Evolutionary conservation across 257 asterid species (phyloP).

Genomic region (Mitragyna speciosa): DNA sequence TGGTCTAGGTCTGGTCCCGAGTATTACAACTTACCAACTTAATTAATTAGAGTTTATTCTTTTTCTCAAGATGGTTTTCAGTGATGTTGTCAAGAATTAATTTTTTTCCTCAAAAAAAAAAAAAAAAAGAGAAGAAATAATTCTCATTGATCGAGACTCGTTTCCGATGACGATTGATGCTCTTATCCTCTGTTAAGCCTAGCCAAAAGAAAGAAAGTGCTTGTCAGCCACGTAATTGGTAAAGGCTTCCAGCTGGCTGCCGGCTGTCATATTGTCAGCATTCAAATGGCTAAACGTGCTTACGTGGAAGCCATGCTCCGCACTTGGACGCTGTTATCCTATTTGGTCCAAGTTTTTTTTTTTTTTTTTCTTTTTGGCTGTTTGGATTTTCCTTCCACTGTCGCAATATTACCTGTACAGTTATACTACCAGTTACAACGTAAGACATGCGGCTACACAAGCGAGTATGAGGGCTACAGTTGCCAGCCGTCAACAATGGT

Average conservation of each 20-base stretch:
- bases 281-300: conserved; percentile 4
- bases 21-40: neutral
- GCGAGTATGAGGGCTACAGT: too few relatives aligned
- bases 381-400: neutral
- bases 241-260: conserved; percentile 24
- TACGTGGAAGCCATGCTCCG: conserved; percentile 11
- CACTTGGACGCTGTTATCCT: conserved; percentile 11
- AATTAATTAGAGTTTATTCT: neutral
- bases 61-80: neutral
- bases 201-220: neutral
- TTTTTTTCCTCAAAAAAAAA: too few relatives aligned
- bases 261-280: conserved; percentile 26
- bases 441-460: too few relatives aligned
- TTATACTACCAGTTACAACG: too few relatives aligned
- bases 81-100: too few relatives aligned
- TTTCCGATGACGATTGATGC: neutral
- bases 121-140: too few relatives aligned
- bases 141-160: too few relatives aligned
- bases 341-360: neutral
- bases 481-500: neutral
- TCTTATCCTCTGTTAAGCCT: neutral
- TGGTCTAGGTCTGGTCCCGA: too few relatives aligned
- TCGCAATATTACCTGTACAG: neutral
- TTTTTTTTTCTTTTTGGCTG: too few relatives aligned
- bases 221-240: neutral